Conservation (phyloP, 164 flowering plant species). For the Liquidambar formosana region DNA sequence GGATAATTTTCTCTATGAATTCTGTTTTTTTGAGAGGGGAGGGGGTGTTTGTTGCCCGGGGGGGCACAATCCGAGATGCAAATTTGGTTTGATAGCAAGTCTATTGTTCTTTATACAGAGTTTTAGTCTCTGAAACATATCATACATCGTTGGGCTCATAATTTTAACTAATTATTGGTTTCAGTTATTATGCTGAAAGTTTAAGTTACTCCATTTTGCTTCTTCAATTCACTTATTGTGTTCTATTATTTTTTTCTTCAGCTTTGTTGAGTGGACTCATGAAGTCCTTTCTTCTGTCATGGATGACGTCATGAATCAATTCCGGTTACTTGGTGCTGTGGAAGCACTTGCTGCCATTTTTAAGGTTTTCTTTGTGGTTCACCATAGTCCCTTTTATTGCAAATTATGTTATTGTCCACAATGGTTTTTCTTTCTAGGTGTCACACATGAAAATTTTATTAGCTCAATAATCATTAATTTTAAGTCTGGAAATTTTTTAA, state of each 20-base stretch:
- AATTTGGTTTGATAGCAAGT: too few relatives aligned
- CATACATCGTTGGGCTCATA: too few relatives aligned
- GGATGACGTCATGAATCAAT: conserved; percentile 57
- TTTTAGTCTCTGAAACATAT: too few relatives aligned
- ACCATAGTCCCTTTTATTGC: too few relatives aligned
- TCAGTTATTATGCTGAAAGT: not conserved
- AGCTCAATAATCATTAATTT: not conserved
- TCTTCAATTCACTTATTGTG: not conserved
- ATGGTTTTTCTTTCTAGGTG: too few relatives aligned
- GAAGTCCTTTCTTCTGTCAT: conserved; percentile 58
- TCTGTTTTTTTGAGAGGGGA: too few relatives aligned
- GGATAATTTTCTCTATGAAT: not conserved
- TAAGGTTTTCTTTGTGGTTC: conserved; percentile 54
- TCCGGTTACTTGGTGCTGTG: conserved; percentile 76
- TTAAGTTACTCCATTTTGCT: not conserved
- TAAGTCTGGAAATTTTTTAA: not conserved
- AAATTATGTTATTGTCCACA: too few relatives aligned
- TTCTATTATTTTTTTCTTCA: conserved; percentile 31
- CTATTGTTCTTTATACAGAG: too few relatives aligned
- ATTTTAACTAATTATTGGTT: not conserved
- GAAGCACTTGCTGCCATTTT: conserved; percentile 89
- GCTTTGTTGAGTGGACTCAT: conserved; percentile 90
- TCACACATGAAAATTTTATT: too few relatives aligned
- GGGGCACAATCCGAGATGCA: not conserved
- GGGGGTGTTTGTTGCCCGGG: too few relatives aligned